phyloP scores from a whole-genome alignment of 129 eudicot species.

The Flaveria sonorensis region DNA sequence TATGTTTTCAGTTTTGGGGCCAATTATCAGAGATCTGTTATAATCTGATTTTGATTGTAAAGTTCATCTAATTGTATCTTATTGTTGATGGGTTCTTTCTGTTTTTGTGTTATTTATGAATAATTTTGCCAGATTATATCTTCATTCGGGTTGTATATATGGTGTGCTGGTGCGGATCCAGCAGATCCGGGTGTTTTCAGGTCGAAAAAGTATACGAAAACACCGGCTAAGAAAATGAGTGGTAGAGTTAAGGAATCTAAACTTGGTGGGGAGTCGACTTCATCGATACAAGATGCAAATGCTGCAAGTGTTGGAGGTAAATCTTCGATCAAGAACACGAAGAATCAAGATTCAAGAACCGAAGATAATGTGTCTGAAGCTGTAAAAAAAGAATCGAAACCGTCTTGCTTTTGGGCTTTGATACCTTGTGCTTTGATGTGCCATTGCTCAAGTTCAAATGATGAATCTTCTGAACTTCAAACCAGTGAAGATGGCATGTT shows the following conservation, averaged over 20 bases:
- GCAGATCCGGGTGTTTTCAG: slow-evolving; percentile 96
- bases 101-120: not conserved
- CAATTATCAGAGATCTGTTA: slow-evolving; percentile 56
- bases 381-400: slow-evolving; percentile 33
- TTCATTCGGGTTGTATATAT: slow-evolving; percentile 80
- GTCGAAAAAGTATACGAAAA: slow-evolving; percentile 80
- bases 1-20: slow-evolving; percentile 5
- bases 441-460: slow-evolving; percentile 46
- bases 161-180: slow-evolving; percentile 99
- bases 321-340: slow-evolving; percentile 33
- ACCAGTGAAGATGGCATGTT: slow-evolving; percentile 98
- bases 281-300: slow-evolving; percentile 65
- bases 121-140: slow-evolving; percentile 53
- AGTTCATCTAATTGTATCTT: slow-evolving; percentile 11
- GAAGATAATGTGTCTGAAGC: slow-evolving; percentile 47
- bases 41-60: slow-evolving; percentile 27
- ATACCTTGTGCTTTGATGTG: slow-evolving; percentile 69
- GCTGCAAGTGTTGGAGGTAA: slow-evolving; percentile 47
- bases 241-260: slow-evolving; percentile 52
- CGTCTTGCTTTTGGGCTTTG: slow-evolving; percentile 48
- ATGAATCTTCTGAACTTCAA: slow-evolving; percentile 70
- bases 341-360: slow-evolving; percentile 41
- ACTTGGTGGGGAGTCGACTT: slow-evolving; percentile 62
- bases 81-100: slow-evolving; percentile 22
- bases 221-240: slow-evolving; percentile 43